Evolutionary conservation across 495 filamentous ascomycete genomes (phyloP).

Genomic region (Elaphomyces granulatus): DNA sequence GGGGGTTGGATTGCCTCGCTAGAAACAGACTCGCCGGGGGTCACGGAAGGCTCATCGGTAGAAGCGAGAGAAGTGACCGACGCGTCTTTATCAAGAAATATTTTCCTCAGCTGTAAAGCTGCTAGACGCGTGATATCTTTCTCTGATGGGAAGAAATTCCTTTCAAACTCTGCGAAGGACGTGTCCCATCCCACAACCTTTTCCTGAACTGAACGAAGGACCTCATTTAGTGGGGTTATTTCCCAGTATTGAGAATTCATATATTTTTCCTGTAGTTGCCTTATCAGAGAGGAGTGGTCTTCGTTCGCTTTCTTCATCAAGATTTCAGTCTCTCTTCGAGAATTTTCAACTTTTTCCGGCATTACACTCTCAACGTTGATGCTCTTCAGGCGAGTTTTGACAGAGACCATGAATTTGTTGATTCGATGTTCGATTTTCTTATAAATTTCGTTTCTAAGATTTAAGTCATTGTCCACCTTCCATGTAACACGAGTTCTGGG

Average conservation of each 20-base stretch:
- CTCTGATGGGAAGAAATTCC: slow-evolving; percentile 88
- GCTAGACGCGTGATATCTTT: slow-evolving; percentile 92
- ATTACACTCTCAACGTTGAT: slow-evolving; percentile 84
- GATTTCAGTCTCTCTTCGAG: slow-evolving; percentile 63
- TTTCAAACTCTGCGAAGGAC: slow-evolving; percentile 77
- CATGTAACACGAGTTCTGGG: slow-evolving; percentile 81
- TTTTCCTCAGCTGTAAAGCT: slow-evolving; percentile 81
- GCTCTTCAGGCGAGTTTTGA: slow-evolving; percentile 64
- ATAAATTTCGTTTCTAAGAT: slow-evolving; percentile 84
- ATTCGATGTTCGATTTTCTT: slow-evolving; percentile 62
- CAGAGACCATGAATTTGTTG: slow-evolving; percentile 72
- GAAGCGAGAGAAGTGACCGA: slow-evolving; percentile 53
- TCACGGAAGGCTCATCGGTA: slow-evolving; percentile 37
- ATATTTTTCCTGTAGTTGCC: slow-evolving; percentile 76
- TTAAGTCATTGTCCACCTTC: slow-evolving; percentile 90
- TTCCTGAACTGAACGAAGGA: slow-evolving; percentile 77
- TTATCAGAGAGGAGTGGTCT: slow-evolving; percentile 56
- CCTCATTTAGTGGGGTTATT: slow-evolving; percentile 80
- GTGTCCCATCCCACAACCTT: slow-evolving; percentile 90
- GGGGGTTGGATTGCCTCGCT: slow-evolving; percentile 30
- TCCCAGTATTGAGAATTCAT: slow-evolving; percentile 91
- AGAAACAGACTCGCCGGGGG: slow-evolving; percentile 28
- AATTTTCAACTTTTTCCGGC: slow-evolving; percentile 70
- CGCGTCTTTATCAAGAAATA: slow-evolving; percentile 79
- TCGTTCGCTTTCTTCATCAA: slow-evolving; percentile 63